Conservation (phyloP, 345 rosid genomes). For the Citrus trifoliata region DNA sequence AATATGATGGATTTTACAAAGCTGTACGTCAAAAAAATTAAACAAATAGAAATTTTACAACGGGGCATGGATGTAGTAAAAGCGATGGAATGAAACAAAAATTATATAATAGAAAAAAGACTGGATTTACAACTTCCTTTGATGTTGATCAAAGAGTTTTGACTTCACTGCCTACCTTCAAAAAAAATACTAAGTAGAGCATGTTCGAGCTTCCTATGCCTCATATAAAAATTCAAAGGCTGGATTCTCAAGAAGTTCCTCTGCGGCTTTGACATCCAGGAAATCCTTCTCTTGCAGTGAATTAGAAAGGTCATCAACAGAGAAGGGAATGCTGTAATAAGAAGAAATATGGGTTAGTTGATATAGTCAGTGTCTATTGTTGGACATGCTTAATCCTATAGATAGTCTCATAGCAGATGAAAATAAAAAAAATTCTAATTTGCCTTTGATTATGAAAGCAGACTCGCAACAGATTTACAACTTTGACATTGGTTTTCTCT, state of each 20-base stretch:
- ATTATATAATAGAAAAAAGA: constrained; percentile 3
- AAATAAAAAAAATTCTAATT: neutral
- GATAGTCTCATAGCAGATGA: neutral
- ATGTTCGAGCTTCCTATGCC: constrained; percentile 32
- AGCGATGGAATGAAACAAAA: neutral
- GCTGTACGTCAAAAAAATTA: constrained; percentile 24
- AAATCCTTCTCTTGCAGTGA: constrained; percentile 88
- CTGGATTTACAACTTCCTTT: constrained; percentile 25
- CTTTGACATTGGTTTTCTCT: neutral
- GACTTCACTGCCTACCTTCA: constrained; percentile 16
- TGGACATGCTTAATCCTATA: neutral
- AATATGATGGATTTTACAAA: constrained; percentile 32
- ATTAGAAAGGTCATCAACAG: constrained; percentile 81
- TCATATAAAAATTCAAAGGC: constrained; percentile 85
- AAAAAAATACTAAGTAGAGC: constrained; percentile 11
- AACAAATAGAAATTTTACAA: constrained; percentile 41
- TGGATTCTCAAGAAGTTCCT: constrained; percentile 71
- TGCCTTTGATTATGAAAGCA: neutral
- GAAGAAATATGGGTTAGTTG: constrained; percentile 15
- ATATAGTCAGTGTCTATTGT: neutral
- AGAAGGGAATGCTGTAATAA: constrained; percentile 83
- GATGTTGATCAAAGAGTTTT: constrained; percentile 5
- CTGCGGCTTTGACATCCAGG: constrained; percentile 67
- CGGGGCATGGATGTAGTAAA: constrained; percentile 14
- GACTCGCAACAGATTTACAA: neutral